Conservation (phyloP, 805 yeast genomes). For the Teunomyces cretensis region DNA sequence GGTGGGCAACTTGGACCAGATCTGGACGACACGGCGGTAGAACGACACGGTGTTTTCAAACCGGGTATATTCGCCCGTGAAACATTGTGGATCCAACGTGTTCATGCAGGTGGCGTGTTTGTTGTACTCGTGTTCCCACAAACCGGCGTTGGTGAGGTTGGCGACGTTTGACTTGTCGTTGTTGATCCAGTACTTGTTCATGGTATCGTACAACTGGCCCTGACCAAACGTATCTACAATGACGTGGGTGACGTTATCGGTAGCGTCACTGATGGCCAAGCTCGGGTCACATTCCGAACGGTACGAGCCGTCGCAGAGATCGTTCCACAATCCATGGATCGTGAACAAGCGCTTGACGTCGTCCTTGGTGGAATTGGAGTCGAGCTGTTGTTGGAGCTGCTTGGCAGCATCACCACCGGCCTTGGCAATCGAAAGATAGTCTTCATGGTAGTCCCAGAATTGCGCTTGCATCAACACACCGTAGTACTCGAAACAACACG, state of each 20-base stretch:
- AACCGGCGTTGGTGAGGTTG: constrained; percentile 27
- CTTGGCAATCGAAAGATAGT: constrained; percentile 10
- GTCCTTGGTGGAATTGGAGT: constrained; percentile 2
- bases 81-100: constrained; percentile 37
- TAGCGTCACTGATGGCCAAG: constrained; percentile 27
- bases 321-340: constrained; percentile 48
- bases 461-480: constrained; percentile 43
- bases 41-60: constrained; percentile 31
- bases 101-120: constrained; percentile 45
- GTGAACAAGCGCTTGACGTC: constrained; percentile 33
- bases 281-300: constrained; percentile 35
- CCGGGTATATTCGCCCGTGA: constrained; percentile 28
- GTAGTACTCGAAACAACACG: constrained; percentile 42
- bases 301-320: constrained; percentile 41
- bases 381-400: constrained; percentile 2
- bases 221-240: constrained; percentile 27
- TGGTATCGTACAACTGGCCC: constrained; percentile 23
- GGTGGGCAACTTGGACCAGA: constrained; percentile 33
- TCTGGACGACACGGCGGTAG: constrained; percentile 27
- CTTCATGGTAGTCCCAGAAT: constrained; percentile 39
- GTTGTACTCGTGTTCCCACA: constrained; percentile 46
- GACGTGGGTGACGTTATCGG: constrained; percentile 25
- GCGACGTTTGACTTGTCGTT: constrained; percentile 15
- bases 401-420: constrained; percentile 7
- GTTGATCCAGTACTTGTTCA: constrained; percentile 29